Base-by-base conservation (phyloP, 257 asterid species). In the Cruciata laevipes region DNA sequence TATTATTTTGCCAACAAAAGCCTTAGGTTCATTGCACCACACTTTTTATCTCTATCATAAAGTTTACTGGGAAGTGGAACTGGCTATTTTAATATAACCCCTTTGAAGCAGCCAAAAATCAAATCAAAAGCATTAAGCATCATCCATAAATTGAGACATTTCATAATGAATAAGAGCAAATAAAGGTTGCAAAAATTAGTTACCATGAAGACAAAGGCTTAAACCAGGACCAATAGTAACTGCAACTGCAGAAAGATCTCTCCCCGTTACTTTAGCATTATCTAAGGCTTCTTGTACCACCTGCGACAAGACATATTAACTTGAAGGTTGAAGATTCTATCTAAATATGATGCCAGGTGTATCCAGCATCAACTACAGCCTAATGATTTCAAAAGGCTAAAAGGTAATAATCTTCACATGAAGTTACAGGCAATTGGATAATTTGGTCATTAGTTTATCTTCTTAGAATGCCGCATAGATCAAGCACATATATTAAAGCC, bases 191-290 rank as follows among this genome's bases (percentile, higher is more conserved):
- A 37, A 67, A n/a, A 42, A 38, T 55, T 68, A 61, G 40, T 81
- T 84, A 94, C 99, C 95, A 60, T 96, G 97, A 61, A 94, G 79
- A 81, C 99, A 94, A 74, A 94, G 97, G 84, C 99, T 88, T 77
- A 94, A 87, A 66, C 99, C 97, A 49, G 99, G 99, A 83, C 99
- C 97, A 74, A 94, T 94, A 17, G 96, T 94, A 74, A 94, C 99
- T 59, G 99, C 99, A 71, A 90, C 92, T 70, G 99, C 99, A 82
- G 95, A 85, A 78, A 94, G 95, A 81, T 90, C 97, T 56, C 69
- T 88, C 82, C 84, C 99, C 1, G 85, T 74, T 67, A 87, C 14
- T 58, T 84, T 82, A 69, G 99, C 97, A 79, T 82, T 87, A 78
- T 87, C 92, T 63, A 93, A 89, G 60, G 97, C 96, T 74, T 87